phyloP scores from a whole-genome alignment of 2,329 filamentous ascomycete species.

The Colletotrichum salicis region DNA sequence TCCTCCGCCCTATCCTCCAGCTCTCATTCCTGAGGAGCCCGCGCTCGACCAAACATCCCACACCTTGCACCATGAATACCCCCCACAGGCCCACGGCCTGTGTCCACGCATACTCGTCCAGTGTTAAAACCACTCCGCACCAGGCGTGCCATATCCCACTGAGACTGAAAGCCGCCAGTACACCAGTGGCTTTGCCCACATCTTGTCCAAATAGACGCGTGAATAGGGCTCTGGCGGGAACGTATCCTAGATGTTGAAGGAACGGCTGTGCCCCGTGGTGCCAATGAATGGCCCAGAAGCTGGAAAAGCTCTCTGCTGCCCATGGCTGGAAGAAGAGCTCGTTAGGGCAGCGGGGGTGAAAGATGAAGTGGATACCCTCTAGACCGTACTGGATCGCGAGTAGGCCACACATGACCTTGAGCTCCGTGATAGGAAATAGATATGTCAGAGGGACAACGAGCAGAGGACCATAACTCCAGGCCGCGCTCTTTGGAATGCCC shows the following conservation, averaged over 20 bases:
- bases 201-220: background rate
- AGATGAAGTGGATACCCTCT: background rate
- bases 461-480: background rate
- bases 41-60: background rate
- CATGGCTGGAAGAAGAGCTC: background rate
- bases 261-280: background rate
- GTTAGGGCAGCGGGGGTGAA: background rate
- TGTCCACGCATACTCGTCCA: background rate
- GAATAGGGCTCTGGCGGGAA: background rate
- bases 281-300: background rate
- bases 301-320: background rate
- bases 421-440: background rate
- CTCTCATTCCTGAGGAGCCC: background rate
- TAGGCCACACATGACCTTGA: background rate
- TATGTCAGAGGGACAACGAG: background rate
- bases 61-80: background rate
- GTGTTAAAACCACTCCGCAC: background rate
- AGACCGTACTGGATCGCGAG: background rate
- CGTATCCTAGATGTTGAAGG: background rate
- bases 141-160: background rate
- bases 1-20: background rate
- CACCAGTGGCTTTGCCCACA: background rate
- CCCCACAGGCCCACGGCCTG: background rate
- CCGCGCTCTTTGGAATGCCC: background rate
- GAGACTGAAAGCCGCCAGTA: background rate